Percentiles rank a stretch among this genome's conserved stretches.
phyloP scores from a whole-genome alignment of 1,284 basidiomycete species.

The Apiotrichum akiyoshidainum region DNA sequence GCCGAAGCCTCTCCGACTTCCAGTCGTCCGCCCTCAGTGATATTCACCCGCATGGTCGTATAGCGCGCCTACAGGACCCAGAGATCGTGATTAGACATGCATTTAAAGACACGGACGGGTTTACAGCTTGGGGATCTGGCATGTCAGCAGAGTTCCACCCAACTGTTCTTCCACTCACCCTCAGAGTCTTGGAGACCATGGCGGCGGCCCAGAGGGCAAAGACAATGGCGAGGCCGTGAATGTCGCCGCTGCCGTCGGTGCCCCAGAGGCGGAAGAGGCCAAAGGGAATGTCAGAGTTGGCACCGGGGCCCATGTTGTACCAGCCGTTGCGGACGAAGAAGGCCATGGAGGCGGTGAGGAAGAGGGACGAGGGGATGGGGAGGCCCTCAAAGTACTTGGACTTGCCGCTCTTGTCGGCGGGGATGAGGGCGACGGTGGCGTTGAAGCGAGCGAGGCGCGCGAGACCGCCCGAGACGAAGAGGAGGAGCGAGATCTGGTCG shows the following conservation, averaged over 20 bases:
- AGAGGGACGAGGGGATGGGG: constrained; percentile 88
- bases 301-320: constrained; percentile 56
- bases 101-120: background rate
- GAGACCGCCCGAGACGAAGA: constrained; percentile 93
- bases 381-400: constrained; percentile 95
- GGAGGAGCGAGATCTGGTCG: constrained; percentile 80
- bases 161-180: constrained; percentile 51
- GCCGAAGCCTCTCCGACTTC: background rate
- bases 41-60: background rate
- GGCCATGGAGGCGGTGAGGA: constrained; percentile 73
- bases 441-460: constrained; percentile 97
- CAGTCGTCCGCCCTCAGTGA: background rate
- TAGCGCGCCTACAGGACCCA: background rate
- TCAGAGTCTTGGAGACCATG: constrained; percentile 93
- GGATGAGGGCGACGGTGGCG: constrained; percentile 91
- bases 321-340: constrained; percentile 79
- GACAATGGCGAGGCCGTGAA: constrained; percentile 70
- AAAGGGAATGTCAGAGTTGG: constrained; percentile 58
- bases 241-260: constrained; percentile 65
- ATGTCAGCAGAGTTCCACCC: background rate
- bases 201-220: constrained; percentile 82
- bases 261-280: constrained; percentile 73
- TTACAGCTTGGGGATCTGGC: constrained; percentile 6
- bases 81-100: constrained; percentile 1
- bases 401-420: constrained; percentile 83